phyloP scores from a whole-genome alignment of 139 green algal genomes.

The Chlorella sp. region DNA sequence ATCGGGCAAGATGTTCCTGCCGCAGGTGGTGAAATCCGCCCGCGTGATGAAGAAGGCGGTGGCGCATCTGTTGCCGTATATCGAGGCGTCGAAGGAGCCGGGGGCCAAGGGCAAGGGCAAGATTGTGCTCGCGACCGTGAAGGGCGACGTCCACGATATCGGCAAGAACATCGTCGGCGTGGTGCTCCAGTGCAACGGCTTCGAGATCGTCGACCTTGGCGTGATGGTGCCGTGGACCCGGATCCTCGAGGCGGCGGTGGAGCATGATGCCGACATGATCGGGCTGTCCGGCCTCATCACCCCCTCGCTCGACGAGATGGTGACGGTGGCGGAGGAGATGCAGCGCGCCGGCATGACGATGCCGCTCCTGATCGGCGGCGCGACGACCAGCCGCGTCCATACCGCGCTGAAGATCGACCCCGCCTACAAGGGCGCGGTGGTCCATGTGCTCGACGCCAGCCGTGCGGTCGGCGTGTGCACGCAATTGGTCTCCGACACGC shows the following conservation, averaged over 20 bases:
- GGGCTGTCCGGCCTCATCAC: constrained; percentile 98
- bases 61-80: constrained; percentile 96
- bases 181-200: constrained; percentile 99
- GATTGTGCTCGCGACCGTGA: constrained; percentile 77
- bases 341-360: constrained; percentile 89
- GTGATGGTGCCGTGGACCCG: constrained; percentile 98
- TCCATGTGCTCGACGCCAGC: constrained; percentile 97
- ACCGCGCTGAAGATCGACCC: constrained; percentile 99
- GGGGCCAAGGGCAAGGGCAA: constrained; percentile 56
- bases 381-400: constrained; percentile 99
- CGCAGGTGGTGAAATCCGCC: constrained; percentile 97
- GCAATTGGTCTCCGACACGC: no score
- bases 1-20: constrained; percentile 99
- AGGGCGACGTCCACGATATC: constrained; percentile 98
- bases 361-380: constrained; percentile 96
- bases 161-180: constrained; percentile 99
- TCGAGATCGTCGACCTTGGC: constrained; percentile 97
- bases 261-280: constrained; percentile 96
- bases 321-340: constrained; percentile 94
- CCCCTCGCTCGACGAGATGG: constrained; percentile 81
- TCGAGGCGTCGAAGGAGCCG: constrained; percentile 96
- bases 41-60: constrained; percentile 99
- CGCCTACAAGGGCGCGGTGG: constrained; percentile 85
- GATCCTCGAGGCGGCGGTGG: constrained; percentile 90
- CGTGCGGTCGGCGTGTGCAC: no score